Base-by-base conservation (phyloP, 805 yeast species). In the Metschnikowia koreensis region DNA sequence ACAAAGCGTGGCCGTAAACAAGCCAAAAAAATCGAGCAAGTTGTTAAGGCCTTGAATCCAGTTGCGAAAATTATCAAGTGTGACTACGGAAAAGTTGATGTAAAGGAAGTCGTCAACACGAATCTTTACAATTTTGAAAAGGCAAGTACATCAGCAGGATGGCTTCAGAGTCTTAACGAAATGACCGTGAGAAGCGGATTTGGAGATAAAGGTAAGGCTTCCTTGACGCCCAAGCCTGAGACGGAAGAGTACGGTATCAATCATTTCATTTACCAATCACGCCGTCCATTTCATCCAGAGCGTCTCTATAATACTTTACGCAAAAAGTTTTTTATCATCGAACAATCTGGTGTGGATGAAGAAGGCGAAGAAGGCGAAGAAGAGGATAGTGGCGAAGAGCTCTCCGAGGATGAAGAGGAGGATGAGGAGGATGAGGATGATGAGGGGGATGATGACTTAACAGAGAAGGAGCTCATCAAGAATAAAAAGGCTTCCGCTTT, bases 241-340 rank as follows among this genome's bases (percentile, higher is more conserved):
- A 74, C 78, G 5, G 77, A 73, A 51, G 79, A 75, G 54, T 76
- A 76, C 57, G 78, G 77, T 37, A 74, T 76, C 34, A 73, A 67
- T 56, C 72, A 70, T 50, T 76, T 76, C 55, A 68, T 76, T 13
- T 76, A 76, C 58, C 56, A 59, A 34, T 63, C 77, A 2, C 63
- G 77, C 45, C 67, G 62, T 41, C 80, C 81, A 22, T 76, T 76
- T 56, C 80, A 76, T 56, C 81, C 80, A 10, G 71, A 68, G 51
- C 65, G 78, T 44, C 58, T 76, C 7, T 70, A 73, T 46, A 59
- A 68, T 13, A 48, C 69, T 38, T 51, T 76, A 5, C 60, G 63
- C 37, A 71, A 71, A 43, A 73, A 74, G 58, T 76, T 75, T 52
- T 41, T 64, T 16, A 55, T 64, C 13, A 60, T 65, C 15, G 67